Evolutionary conservation across 441 rosid genomes (phyloP), one percentile per base, ranked within the genome.

Genomic region (Gossypium laxum): DNA sequence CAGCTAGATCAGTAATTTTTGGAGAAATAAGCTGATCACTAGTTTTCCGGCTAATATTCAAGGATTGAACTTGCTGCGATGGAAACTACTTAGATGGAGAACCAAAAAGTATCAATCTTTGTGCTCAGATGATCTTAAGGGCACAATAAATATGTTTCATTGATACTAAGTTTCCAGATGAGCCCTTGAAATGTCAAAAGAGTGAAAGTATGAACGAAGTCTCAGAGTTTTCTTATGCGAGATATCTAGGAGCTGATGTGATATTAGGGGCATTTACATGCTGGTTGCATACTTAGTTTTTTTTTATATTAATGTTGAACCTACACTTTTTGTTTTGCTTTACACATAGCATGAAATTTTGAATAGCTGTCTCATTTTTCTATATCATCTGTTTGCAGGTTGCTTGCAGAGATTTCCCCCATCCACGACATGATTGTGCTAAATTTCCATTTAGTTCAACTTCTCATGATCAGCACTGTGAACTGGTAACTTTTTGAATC

Each of bases 321-420:
- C 50, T 52, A 10, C n/a, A 62, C 24, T 61, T 28, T 67, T 43
- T 5, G 0, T 45, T 43, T 70, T 66, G 38, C 15, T 66, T 51
- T 43, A 7, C 26, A 0, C 34, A 30, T 67, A 18, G 22, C 41
- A 22, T 22, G 12, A 4, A 62, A 21, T 67, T 38, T 76, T 57
- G 61, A 50, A 54, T 21, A 24, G 58, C 34, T 45, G 17, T 64
- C 32, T 2, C 63, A 21, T 32, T 54, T 34, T 8, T 65, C 5
- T 59, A 3, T 24, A 56, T 75, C 14, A 72, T 65, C 77, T 78
- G 14, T 18, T 64, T 81, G 82, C 85, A 93, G 97, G 69, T 93
- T 78, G 97, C 97, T 1, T 93, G 96, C 78, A 79, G 97, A 78
- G 98, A 93, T 78, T 93, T 82, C 52, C 96, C 97, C 72, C 97